Conservation (phyloP, 148 eudicot genomes). For the Chenopodium formosanum region DNA sequence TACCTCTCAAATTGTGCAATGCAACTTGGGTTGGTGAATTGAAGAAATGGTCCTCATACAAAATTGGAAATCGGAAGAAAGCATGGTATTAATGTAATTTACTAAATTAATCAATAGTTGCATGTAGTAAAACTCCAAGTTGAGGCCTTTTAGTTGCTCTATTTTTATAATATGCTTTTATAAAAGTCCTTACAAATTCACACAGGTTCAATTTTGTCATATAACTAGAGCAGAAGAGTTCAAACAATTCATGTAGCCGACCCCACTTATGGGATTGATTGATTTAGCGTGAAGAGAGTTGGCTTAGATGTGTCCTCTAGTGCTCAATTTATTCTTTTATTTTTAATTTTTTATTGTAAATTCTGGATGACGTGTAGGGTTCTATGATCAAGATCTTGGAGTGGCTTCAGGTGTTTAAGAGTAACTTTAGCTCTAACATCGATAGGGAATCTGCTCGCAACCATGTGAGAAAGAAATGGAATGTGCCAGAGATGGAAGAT, state of each 20-base stretch:
- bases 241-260: too few species aligned
- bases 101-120: background rate
- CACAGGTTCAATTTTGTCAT: too few species aligned
- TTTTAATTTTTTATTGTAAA: background rate
- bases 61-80: background rate
- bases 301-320: background rate
- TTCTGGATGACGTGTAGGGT: conserved; percentile 51
- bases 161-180: background rate
- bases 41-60: background rate
- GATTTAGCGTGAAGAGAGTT: background rate
- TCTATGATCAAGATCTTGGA: conserved; percentile 65
- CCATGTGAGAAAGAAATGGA: conserved; percentile 41
- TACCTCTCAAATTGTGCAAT: background rate
- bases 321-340: background rate
- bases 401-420: conserved; percentile 63
- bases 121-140: background rate
- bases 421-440: conserved; percentile 29
- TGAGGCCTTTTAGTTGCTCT: background rate
- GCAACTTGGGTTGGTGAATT: background rate
- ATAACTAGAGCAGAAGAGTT: background rate
- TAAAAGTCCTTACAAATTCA: background rate
- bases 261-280: too few species aligned
- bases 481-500: conserved; percentile 32
- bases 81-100: background rate
- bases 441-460: conserved; percentile 26